These are phyloP conservation scores for Dictyostelium intermedium DNA, from an alignment of 78 protist species.

Conservation along the genomic window DNA sequence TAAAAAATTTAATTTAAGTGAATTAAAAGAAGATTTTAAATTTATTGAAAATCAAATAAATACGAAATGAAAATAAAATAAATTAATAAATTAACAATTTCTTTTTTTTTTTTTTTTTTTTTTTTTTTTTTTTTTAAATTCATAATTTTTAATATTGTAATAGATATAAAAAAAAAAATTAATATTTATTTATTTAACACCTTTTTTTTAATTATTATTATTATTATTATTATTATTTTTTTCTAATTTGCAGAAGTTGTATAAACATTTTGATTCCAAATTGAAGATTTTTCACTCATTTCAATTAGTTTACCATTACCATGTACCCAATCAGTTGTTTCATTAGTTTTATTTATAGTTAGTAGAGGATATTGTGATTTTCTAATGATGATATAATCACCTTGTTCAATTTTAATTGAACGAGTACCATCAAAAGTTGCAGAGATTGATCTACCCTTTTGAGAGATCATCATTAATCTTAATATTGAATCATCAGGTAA, in stretches of 20 bases:
- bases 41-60: neutral
- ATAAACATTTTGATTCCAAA: slow-evolving; percentile 55
- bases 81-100: too few relatives aligned
- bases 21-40: too few relatives aligned
- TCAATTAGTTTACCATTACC: slow-evolving; percentile 70
- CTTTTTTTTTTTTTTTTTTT: too few relatives aligned
- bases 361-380: slow-evolving; percentile 53
- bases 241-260: slow-evolving; percentile 36
- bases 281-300: slow-evolving; percentile 34
- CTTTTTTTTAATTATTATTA: too few relatives aligned
- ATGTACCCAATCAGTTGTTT: slow-evolving; percentile 76
- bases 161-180: too few relatives aligned
- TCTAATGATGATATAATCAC: slow-evolving; percentile 41
- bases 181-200: too few relatives aligned
- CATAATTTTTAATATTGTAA: too few relatives aligned
- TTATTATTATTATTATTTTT: too few relatives aligned
- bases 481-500: slow-evolving; percentile 82
- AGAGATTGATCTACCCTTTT: slow-evolving; percentile 58
- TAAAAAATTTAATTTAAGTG: neutral
- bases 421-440: slow-evolving; percentile 73
- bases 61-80: neutral
- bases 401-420: slow-evolving; percentile 60
- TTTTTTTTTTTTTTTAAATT: too few relatives aligned
- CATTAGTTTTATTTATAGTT: slow-evolving; percentile 53
- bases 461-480: slow-evolving; percentile 52